Evolutionary conservation across 176 grass and related monocot genomes (phyloP).

Genomic region (Microstegium vimineum): DNA sequence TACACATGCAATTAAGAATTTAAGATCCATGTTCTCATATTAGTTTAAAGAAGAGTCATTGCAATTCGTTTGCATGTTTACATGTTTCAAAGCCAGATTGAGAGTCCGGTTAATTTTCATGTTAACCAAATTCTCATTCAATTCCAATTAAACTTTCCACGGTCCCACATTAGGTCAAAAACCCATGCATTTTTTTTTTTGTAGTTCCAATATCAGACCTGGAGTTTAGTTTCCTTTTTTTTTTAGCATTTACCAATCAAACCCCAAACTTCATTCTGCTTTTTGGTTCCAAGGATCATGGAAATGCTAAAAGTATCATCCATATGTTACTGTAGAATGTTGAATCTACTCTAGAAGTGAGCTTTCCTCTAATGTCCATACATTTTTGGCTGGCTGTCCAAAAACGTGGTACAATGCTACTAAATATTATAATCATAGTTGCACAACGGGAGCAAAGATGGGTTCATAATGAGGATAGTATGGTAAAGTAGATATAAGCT

Average conservation of each 20-base stretch:
- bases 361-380: not conserved
- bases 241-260: constrained; percentile 1
- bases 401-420: not conserved
- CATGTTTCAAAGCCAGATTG: constrained; percentile 16
- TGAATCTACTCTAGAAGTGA: not conserved
- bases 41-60: not conserved
- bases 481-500: not conserved
- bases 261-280: not conserved
- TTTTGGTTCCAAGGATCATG: not conserved
- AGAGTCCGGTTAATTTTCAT: not conserved
- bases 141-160: not conserved
- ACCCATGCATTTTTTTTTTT: not conserved
- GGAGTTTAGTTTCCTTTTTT: not conserved
- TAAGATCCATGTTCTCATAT: not conserved
- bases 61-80: not conserved
- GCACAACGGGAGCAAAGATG: not conserved
- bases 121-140: not conserved
- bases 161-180: not conserved
- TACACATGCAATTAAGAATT: not conserved
- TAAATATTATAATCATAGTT: not conserved
- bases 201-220: not conserved
- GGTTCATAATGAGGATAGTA: not conserved
- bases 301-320: not conserved
- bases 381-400: not conserved
- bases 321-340: not conserved